Evolutionary conservation across 768 basidiomycete species (phyloP).

Genomic region (Leccinum obscurum): DNA sequence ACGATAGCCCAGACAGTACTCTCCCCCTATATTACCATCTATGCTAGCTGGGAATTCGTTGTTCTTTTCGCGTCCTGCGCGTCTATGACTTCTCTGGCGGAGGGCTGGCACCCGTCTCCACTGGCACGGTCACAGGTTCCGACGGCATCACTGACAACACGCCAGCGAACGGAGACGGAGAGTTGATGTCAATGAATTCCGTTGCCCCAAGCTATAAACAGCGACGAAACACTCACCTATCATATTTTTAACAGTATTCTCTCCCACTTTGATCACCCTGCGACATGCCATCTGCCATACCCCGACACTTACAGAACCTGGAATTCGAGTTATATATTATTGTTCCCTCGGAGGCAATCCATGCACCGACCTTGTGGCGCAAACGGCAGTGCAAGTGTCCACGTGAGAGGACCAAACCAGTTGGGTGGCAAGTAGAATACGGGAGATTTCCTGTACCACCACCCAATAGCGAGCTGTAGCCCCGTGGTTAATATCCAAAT

Average conservation of each 20-base stretch:
- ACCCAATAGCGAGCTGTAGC: conserved; percentile 77
- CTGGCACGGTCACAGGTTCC: conserved; percentile 22
- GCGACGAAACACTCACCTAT: conserved; percentile 36
- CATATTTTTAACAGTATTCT: conserved; percentile 69
- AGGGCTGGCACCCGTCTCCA: conserved; percentile 13
- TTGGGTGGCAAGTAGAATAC: conserved; percentile 91
- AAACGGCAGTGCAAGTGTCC: conserved; percentile 89
- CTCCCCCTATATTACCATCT: conserved; percentile 6
- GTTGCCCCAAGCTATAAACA: conserved; percentile 2
- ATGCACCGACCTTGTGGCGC: conserved; percentile 77
- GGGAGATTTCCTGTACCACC: conserved; percentile 88
- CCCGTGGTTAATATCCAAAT: conserved; percentile 90
- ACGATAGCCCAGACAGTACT: neutral
- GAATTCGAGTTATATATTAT: conserved; percentile 1
- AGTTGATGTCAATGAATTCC: neutral
- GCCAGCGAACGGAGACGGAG: neutral
- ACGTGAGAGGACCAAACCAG: conserved; percentile 87
- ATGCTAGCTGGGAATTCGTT: neutral
- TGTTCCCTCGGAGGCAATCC: neutral
- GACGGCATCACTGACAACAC: conserved; percentile 17
- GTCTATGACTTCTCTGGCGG: conserved; percentile 19
- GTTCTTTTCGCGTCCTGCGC: neutral
- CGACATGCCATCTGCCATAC: conserved; percentile 96
- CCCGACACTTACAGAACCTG: conserved; percentile 90
- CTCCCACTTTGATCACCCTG: conserved; percentile 76